Evolutionary conservation across 768 basidiomycete species (phyloP).

Genomic region (Dentipellis fragilis): DNA sequence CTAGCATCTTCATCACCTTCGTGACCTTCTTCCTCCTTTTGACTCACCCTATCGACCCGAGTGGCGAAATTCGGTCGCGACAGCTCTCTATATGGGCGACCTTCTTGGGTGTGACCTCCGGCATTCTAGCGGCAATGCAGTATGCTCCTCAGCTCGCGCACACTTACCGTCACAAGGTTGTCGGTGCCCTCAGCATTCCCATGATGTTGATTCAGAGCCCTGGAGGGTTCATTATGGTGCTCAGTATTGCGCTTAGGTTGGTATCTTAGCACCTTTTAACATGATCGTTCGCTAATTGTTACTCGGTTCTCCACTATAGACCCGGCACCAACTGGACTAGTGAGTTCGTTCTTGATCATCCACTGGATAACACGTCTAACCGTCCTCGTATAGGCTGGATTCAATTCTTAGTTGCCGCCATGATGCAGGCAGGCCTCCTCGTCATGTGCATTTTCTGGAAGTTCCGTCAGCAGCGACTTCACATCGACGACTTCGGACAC

Average conservation of each 20-base stretch:
- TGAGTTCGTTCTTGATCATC: conserved; percentile 21
- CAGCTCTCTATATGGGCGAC: conserved; percentile 60
- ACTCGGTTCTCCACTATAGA: conserved; percentile 24
- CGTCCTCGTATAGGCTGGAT: conserved; percentile 50
- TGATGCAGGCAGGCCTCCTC: conserved; percentile 77
- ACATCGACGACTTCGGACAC: conserved; percentile 85
- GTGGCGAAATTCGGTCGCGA: conserved; percentile 24
- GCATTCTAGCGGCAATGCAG: conserved; percentile 70
- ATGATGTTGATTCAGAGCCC: conserved; percentile 96
- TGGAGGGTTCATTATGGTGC: conserved; percentile 79
- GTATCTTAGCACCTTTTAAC: conserved; percentile 7
- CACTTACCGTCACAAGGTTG: conserved; percentile 70
- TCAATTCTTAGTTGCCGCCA: conserved; percentile 69
- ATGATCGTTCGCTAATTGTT: background rate
- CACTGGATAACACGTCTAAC: background rate
- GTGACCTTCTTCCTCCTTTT: conserved; percentile 55
- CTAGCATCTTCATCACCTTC: conserved; percentile 44
- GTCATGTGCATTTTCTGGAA: conserved; percentile 85
- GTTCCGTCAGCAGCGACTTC: conserved; percentile 58
- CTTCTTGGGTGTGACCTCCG: conserved; percentile 77
- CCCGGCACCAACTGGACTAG: conserved; percentile 84
- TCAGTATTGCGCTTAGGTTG: conserved; percentile 65
- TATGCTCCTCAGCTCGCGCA: conserved; percentile 81
- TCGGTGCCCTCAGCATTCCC: conserved; percentile 87
- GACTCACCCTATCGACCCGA: conserved; percentile 29